Evolutionary conservation across 208 protist species (phyloP).

Genomic region (Porcisia deanei): DNA sequence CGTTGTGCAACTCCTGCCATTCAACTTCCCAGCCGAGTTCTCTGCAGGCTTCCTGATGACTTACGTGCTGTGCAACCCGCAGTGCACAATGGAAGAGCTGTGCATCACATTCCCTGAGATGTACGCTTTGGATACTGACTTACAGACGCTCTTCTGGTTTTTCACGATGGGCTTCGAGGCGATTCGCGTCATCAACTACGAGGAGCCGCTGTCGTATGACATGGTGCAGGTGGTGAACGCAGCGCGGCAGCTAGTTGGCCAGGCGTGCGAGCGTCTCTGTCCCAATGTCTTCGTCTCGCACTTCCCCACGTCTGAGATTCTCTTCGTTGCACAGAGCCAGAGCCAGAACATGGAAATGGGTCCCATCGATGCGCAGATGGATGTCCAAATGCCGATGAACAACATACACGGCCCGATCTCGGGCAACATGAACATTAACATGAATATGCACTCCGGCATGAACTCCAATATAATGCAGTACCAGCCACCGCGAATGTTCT

Average conservation of each 20-base stretch:
- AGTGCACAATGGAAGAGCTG: slow-evolving; percentile 60
- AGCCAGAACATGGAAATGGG: slow-evolving; percentile 11
- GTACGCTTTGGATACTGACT: slow-evolving; percentile 53
- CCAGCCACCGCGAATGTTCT: slow-evolving; percentile 27
- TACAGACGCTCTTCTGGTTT: slow-evolving; percentile 82
- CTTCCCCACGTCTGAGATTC: slow-evolving; percentile 24
- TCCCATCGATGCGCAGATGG: slow-evolving; percentile 19
- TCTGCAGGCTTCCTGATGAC: slow-evolving; percentile 76
- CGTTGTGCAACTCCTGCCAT: slow-evolving; percentile 64
- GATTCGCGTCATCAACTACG: slow-evolving; percentile 43
- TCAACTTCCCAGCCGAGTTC: slow-evolving; percentile 72
- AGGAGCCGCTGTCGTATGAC: slow-evolving; percentile 30
- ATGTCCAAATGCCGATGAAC: slow-evolving; percentile 23
- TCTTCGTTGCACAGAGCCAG: slow-evolving; percentile 7
- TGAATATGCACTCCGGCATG: slow-evolving; percentile 30
- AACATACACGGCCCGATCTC: slow-evolving; percentile 29
- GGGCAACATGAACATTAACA: slow-evolving; percentile 27
- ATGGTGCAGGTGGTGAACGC: slow-evolving; percentile 36
- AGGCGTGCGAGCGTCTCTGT: slow-evolving; percentile 43
- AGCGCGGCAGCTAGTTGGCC: slow-evolving; percentile 39
- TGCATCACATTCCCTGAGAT: slow-evolving; percentile 60
- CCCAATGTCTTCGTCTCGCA: slow-evolving; percentile 30
- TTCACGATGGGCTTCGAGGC: slow-evolving; percentile 68
- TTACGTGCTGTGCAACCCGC: slow-evolving; percentile 67
- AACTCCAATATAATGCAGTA: slow-evolving; percentile 33